A percentile compares a stretch with the other conserved stretches of the same genome.
Evolutionary conservation across 352 stramenopile species (phyloP).

Genomic region (Globisporangium paroecandrum): DNA sequence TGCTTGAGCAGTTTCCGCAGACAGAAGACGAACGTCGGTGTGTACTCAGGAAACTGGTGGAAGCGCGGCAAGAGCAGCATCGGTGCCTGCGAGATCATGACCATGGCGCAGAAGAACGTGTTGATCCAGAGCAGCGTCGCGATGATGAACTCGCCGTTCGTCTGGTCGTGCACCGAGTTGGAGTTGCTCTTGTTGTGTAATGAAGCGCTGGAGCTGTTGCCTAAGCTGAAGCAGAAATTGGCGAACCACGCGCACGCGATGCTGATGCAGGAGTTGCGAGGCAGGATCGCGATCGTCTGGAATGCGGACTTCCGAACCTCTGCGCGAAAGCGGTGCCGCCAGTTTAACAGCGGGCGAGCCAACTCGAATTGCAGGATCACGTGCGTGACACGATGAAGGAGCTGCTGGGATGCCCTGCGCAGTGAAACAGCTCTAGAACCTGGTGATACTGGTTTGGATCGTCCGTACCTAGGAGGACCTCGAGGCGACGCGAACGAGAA

Average conservation of each 20-base stretch:
- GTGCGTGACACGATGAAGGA: neutral
- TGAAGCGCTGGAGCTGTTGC: conserved; percentile 24
- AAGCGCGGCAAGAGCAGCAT: conserved; percentile 28
- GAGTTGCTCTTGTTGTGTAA: neutral
- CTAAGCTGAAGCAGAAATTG: conserved; percentile 25
- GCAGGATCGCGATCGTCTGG: conserved; percentile 8
- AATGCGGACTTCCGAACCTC: neutral
- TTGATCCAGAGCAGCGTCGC: conserved; percentile 30
- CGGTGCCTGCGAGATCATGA: conserved; percentile 25
- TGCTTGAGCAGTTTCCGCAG: conserved; percentile 9
- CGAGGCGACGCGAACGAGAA: neutral
- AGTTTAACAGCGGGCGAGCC: neutral
- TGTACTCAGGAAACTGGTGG: conserved; percentile 9
- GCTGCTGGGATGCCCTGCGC: neutral
- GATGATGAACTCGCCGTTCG: conserved; percentile 16
- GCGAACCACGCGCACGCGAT: conserved; percentile 23
- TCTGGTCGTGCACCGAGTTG: conserved; percentile 22
- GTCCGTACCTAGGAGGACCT: too few relatives aligned
- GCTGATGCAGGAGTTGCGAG: conserved; percentile 26
- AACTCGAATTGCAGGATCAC: neutral
- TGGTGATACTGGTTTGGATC: neutral
- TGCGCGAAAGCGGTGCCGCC: neutral
- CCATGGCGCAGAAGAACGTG: conserved; percentile 20
- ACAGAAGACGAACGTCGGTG: conserved; percentile 18
- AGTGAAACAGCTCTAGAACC: neutral